phyloP scores from a whole-genome alignment of 2,329 filamentous ascomycete species.

The Dactylellina sp. region DNA sequence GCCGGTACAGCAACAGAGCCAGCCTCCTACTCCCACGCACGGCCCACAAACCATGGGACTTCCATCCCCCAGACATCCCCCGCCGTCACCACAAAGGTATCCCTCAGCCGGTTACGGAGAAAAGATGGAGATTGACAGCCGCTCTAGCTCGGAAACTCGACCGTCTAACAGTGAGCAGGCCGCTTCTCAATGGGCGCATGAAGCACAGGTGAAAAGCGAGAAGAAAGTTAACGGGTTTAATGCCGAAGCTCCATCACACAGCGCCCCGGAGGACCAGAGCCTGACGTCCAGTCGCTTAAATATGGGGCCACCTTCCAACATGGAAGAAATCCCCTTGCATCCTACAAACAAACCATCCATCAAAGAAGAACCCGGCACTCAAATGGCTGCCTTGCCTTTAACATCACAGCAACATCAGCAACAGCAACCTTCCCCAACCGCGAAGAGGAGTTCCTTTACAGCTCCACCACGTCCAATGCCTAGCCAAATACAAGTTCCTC shows the following conservation, averaged over 20 bases:
- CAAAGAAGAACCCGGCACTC: slow-evolving; percentile 46
- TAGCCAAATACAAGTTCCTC: slow-evolving; percentile 43
- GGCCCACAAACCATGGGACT: slow-evolving; percentile 33
- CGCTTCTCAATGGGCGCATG: slow-evolving; percentile 49
- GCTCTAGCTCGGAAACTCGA: slow-evolving; percentile 44
- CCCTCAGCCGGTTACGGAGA: slow-evolving; percentile 37
- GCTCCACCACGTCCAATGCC: slow-evolving; percentile 45
- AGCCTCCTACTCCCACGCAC: slow-evolving; percentile 44
- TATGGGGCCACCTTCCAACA: slow-evolving; percentile 53
- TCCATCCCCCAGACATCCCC: slow-evolving; percentile 44
- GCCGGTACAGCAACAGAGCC: slow-evolving; percentile 31
- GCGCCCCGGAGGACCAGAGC: slow-evolving; percentile 37
- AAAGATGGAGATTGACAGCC: slow-evolving; percentile 53
- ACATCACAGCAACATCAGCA: slow-evolving; percentile 34
- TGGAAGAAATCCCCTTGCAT: slow-evolving; percentile 30
- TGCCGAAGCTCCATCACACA: slow-evolving; percentile 30
- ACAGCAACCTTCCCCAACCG: slow-evolving; percentile 40
- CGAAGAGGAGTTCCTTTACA: slow-evolving; percentile 47
- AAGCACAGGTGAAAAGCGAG: slow-evolving; percentile 49
- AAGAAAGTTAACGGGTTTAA: slow-evolving; percentile 53
- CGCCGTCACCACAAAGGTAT: slow-evolving; percentile 49
- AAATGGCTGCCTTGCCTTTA: slow-evolving; percentile 32
- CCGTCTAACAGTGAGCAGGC: slow-evolving; percentile 39
- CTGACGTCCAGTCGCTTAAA: slow-evolving; percentile 51
- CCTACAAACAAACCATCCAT: slow-evolving; percentile 33